Conservation (phyloP, 1,284 basidiomycete genomes). For the Ustilago loliicola region DNA sequence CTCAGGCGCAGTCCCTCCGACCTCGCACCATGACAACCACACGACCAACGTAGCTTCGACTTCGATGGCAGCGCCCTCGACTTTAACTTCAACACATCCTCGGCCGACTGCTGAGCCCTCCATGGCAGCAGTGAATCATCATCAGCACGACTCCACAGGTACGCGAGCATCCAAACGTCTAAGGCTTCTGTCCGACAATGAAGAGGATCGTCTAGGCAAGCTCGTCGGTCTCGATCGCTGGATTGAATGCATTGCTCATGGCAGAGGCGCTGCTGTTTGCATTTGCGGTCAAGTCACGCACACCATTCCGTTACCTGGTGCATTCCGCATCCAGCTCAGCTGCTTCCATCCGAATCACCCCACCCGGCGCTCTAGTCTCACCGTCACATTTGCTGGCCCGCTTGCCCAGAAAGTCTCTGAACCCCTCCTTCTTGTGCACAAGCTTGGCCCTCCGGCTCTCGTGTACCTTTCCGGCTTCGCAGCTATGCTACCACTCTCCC, state of each 20-base stretch:
- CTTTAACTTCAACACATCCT: not conserved
- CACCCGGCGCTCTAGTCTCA: conserved; percentile 2
- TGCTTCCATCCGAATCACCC: conserved; percentile 19
- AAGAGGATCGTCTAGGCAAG: conserved; percentile 47
- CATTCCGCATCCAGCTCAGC: conserved; percentile 18
- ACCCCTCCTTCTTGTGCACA: conserved; percentile 27
- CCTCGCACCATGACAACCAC: not conserved
- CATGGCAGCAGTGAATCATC: not conserved
- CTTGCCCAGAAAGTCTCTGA: conserved; percentile 30
- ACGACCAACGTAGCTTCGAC: not conserved
- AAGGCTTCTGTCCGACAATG: conserved; percentile 22
- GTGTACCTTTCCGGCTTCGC: conserved; percentile 42
- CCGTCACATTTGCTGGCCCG: conserved; percentile 11
- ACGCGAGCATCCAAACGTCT: conserved; percentile 15
- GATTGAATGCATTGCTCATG: conserved; percentile 37
- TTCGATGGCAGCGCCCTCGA: not conserved
- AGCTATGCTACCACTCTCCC: conserved; percentile 6
- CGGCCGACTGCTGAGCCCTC: not conserved
- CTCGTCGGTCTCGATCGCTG: conserved; percentile 34
- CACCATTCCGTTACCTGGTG: not conserved
- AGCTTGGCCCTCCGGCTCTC: conserved; percentile 29
- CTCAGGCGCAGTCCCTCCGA: conserved; percentile 1
- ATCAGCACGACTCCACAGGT: not conserved
- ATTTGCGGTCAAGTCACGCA: conserved; percentile 25
- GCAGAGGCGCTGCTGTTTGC: conserved; percentile 49